Base-by-base conservation (phyloP, 2,329 filamentous ascomycete species). In the Aspergillus pseudotamarii region DNA sequence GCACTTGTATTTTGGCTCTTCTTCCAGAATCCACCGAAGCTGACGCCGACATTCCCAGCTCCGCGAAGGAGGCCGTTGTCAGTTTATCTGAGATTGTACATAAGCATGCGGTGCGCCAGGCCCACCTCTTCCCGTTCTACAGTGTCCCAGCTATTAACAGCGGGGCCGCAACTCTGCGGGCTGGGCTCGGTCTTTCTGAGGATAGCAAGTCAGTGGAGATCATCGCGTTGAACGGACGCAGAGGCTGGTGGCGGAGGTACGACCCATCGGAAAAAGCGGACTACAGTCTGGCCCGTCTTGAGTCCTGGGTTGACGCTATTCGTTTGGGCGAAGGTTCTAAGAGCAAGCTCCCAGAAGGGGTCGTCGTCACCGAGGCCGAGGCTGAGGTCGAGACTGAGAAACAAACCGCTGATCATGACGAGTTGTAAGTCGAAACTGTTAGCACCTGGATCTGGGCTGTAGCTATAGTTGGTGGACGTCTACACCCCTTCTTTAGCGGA, bases 261-360 rank as follows among this genome's bases (percentile, higher is more conserved):
- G 80, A 86, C 55, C 57, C 72, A 4, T 87, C 85, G 8, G 76
- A 79, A 10, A 76, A 79, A 19, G 88, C 88, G 51, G 86, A 85
- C 60, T 79, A 72, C 53, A 69, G 71, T 4, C 74, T 83, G 28
- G 82, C 85, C 59, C 86, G 84, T 30, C 81, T 99, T 34, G 92
- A 97, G 80, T 81, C 82, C 65, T 99, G 94, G 93, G 87, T 99
- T 63, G 95, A 99, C 73, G 85, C 87, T n/a, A 93, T 98, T 66
- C 89, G 93, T 43, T 85, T 99, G 83, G 92, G 94, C 58, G 94
- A 98, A 74, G 91, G 92, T 2, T 81, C 85, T 63, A 97, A 94
- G 84, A 85, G 88, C 71, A 91, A 89, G 80, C 76, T 95, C 48
- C 91, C 91, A 0, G 84, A 86, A 63, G 85, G 83, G 2, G 71